Base-by-base conservation (phyloP, 345 rosid genomes). In the Populus nigra region DNA sequence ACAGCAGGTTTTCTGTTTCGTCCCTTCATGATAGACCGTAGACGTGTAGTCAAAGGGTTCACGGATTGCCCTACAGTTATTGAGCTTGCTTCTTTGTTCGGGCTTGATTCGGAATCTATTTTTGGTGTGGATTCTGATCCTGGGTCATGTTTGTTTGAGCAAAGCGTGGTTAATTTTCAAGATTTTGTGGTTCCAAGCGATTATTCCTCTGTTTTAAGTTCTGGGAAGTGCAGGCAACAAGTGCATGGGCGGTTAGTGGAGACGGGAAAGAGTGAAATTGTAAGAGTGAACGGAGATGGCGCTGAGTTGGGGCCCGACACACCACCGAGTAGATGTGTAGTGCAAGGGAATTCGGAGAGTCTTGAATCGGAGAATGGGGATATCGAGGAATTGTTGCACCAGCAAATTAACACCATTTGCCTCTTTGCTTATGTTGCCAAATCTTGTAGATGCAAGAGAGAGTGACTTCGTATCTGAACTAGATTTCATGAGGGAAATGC, bases 41-140 rank as follows among this genome's bases (percentile, higher is more conserved):
- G 27, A 27, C 27, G n/a, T 49, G 81, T 77, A 12, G 75, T 82
- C 35, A 77, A 83, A 18, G 87, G 90, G 11, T 85, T 87, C 78
- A 69, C 79, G 22, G 88, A 86, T n/a, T 80, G 87, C 75, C 87
- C 88, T 45, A 68, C 87, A 65, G 71, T 79, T 8, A 38, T n/a
- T 15, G 80, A 83, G 77, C 76, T 85, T 59, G 84, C 87, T 35
- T 27, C 78, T 23, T n/a, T 77, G 0, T 78, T 74, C 50, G 88
- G 79, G 39, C 49, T 85, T 31, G 82, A 76, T 66, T 77, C 66
- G 78, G 70, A 79, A 29, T 61, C 66, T 5, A 55, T 68, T 5
- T 35, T n/a, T 66, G 45, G 70, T 18, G n/a, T 18, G 68, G 29
- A 68, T 72, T 55, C 43, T 20, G 69, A 55, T 23, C 43, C 47